Evolutionary conservation across 2,329 filamentous ascomycete genomes (phyloP).

Genomic region (Mycosphaerella sp.): DNA sequence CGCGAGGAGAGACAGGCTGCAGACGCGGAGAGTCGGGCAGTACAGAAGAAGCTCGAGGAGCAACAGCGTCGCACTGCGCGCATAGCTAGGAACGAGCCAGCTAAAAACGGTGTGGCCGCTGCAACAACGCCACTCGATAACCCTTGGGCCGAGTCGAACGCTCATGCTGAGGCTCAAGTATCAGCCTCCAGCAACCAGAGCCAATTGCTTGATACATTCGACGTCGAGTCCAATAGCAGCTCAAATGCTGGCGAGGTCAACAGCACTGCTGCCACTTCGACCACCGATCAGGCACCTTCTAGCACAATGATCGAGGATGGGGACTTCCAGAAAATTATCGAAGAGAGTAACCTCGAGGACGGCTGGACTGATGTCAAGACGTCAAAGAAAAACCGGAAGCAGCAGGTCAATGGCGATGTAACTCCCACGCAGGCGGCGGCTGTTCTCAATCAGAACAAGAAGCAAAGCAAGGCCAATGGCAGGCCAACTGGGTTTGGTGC

Average conservation of each 20-base stretch:
- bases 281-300: conserved; percentile 32
- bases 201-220: conserved; percentile 47
- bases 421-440: conserved; percentile 14
- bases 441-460: not conserved
- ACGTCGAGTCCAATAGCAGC: conserved; percentile 39
- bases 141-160: conserved; percentile 45
- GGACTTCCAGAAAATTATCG: conserved; percentile 49
- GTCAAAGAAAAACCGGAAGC: conserved; percentile 49
- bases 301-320: conserved; percentile 54
- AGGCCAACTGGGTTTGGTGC: conserved; percentile 12
- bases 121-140: conserved; percentile 44
- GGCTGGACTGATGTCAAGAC: conserved; percentile 57
- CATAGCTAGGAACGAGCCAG: conserved; percentile 72
- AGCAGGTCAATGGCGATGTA: conserved; percentile 17
- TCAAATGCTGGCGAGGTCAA: conserved; percentile 35
- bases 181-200: conserved; percentile 11
- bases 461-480: conserved; percentile 15
- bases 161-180: conserved; percentile 12
- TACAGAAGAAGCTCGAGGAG: conserved; percentile 70
- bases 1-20: conserved; percentile 69
- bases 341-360: conserved; percentile 45
- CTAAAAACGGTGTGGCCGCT: conserved; percentile 64
- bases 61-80: conserved; percentile 77
- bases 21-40: conserved; percentile 70
- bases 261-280: conserved; percentile 36